Conservation (phyloP, 176 grass and related monocot genomes). For the Triticum monococcum region DNA sequence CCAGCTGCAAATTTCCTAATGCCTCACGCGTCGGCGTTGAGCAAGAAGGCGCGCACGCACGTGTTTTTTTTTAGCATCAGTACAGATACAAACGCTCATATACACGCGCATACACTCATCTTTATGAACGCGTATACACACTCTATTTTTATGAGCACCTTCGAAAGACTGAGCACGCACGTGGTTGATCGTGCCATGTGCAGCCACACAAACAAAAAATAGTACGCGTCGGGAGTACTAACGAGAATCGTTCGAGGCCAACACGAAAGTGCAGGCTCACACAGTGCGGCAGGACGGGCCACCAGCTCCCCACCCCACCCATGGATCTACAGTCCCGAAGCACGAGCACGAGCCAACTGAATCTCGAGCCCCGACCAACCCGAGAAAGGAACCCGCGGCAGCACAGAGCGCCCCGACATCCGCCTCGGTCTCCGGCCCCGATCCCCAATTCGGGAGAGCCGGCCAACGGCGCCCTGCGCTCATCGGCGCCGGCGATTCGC, state of each 20-base stretch:
- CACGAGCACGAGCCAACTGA: background rate
- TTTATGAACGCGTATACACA: too few species aligned
- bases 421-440: background rate
- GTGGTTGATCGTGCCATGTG: conserved; percentile 9
- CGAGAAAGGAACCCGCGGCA: background rate
- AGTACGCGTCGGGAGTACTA: too few species aligned
- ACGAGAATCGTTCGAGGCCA: background rate
- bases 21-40: background rate
- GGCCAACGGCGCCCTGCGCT: background rate
- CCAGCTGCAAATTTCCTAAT: too few species aligned
- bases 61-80: too few species aligned
- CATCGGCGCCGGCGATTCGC: background rate
- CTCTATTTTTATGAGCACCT: too few species aligned
- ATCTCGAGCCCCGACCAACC: background rate
- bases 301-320: conserved; percentile 12
- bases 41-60: too few species aligned
- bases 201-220: too few species aligned
- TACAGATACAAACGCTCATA: too few species aligned
- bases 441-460: background rate
- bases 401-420: background rate
- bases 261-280: background rate
- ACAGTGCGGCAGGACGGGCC: background rate
- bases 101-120: too few species aligned
- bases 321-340: background rate
- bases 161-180: too few species aligned